phyloP scores from a whole-genome alignment of 768 basidiomycete species.

The Mycena polygramma region DNA sequence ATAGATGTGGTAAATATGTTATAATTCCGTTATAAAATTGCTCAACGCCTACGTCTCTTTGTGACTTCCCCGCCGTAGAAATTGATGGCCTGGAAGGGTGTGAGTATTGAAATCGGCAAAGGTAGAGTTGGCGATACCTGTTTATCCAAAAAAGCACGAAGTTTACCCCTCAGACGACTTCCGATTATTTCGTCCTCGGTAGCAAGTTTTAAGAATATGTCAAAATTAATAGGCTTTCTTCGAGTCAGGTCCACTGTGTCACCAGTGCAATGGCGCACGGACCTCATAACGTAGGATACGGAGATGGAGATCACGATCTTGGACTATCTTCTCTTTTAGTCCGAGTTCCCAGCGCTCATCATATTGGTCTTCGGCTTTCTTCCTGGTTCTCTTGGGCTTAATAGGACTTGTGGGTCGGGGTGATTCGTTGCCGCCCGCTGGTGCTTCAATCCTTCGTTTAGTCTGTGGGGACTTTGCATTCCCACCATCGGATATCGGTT shows the following conservation, averaged over 20 bases:
- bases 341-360: slow-evolving; percentile 58
- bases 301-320: slow-evolving; percentile 62
- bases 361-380: slow-evolving; percentile 39
- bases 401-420: slow-evolving; percentile 7
- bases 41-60: slow-evolving; percentile 37
- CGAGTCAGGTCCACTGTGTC: neutral
- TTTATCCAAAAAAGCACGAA: slow-evolving; percentile 68
- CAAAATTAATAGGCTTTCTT: slow-evolving; percentile 70
- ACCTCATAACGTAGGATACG: slow-evolving; percentile 79
- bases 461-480: slow-evolving; percentile 8
- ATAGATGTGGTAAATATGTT: slow-evolving; percentile 23
- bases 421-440: neutral
- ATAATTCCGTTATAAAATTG: slow-evolving; percentile 18
- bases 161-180: slow-evolving; percentile 51
- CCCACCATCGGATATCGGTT: neutral
- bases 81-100: slow-evolving; percentile 61
- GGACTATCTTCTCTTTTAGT: slow-evolving; percentile 57
- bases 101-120: neutral
- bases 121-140: slow-evolving; percentile 50
- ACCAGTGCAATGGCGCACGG: slow-evolving; percentile 29
- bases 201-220: slow-evolving; percentile 63
- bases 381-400: slow-evolving; percentile 32
- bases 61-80: slow-evolving; percentile 60
- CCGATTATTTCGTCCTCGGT: slow-evolving; percentile 44
- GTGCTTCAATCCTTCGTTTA: slow-evolving; percentile 4